Conservation (phyloP, 257 asterid species). For the Dorcoceras hygrometricum region DNA sequence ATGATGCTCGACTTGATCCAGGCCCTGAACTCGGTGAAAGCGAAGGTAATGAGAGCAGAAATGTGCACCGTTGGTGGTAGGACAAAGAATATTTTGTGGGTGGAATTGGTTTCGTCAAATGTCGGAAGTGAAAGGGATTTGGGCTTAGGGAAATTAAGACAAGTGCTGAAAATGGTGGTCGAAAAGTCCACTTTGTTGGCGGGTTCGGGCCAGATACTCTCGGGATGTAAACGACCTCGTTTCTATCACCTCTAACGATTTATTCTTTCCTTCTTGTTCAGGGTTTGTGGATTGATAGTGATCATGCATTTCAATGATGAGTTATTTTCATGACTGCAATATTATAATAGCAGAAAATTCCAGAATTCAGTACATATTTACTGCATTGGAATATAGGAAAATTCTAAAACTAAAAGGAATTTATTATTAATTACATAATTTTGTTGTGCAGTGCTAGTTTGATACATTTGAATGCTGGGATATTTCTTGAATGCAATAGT, state of each 20-base stretch:
- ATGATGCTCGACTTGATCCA: conserved; percentile 49
- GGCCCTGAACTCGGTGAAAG: conserved; percentile 59
- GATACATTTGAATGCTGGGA: too few relatives aligned
- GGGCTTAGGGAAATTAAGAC: neutral
- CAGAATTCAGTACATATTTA: too few relatives aligned
- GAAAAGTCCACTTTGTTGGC: conserved; percentile 1
- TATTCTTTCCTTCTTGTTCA: neutral
- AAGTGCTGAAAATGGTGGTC: neutral
- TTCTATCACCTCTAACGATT: neutral
- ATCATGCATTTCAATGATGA: neutral
- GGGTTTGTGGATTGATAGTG: too few relatives aligned
- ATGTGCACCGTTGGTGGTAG: conserved; percentile 86
- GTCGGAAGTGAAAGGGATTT: conserved; percentile 29
- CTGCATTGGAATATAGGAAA: too few relatives aligned
- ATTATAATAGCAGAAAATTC: too few relatives aligned
- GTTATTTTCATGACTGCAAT: neutral
- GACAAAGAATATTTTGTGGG: conserved; percentile 58
- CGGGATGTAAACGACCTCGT: neutral
- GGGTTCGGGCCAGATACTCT: neutral
- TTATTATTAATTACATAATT: too few relatives aligned
- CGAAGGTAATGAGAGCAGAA: conserved; percentile 65
- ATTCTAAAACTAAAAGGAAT: too few relatives aligned
- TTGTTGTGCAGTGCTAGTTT: too few relatives aligned
- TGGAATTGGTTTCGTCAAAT: conserved; percentile 21
- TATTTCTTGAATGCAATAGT: too few relatives aligned